Percentiles rank a stretch among this genome's conserved stretches.
Evolutionary conservation across 2,329 filamentous ascomycete species (phyloP).

Genomic region (Periconia sp.): DNA sequence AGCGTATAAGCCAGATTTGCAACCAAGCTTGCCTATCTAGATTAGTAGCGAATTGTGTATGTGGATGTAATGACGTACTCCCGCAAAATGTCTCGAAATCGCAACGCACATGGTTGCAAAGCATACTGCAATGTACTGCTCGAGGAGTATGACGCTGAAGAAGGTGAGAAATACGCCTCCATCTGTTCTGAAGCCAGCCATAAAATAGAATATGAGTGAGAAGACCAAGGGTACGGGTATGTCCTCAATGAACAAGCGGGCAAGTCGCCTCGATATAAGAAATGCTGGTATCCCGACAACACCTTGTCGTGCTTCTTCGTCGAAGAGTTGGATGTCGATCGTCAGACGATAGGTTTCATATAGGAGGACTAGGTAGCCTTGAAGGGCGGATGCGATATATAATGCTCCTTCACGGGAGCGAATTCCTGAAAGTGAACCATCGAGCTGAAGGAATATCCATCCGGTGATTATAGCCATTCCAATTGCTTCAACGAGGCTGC

Average conservation of each 20-base stretch:
- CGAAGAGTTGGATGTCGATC: conserved; percentile 76
- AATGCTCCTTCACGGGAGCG: conserved; percentile 74
- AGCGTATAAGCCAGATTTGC: conserved; percentile 76
- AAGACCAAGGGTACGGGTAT: conserved; percentile 75
- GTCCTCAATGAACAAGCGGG: conserved; percentile 73
- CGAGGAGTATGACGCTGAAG: conserved; percentile 70
- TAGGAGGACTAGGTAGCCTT: conserved; percentile 77
- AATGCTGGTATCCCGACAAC: conserved; percentile 74
- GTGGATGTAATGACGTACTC: conserved; percentile 61
- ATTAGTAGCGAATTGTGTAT: conserved; percentile 6
- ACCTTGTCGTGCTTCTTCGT: conserved; percentile 75
- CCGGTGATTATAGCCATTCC: conserved; percentile 74
- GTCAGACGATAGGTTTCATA: conserved; percentile 79
- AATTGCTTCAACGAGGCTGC: conserved; percentile 72
- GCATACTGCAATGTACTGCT: conserved; percentile 75
- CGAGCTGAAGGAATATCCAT: conserved; percentile 73
- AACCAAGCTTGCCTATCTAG: conserved; percentile 65
- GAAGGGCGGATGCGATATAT: conserved; percentile 73
- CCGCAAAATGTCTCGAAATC: conserved; percentile 70
- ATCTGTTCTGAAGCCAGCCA: conserved; percentile 73
- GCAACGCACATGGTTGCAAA: conserved; percentile 73
- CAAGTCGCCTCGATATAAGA: conserved; percentile 71
- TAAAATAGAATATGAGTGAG: conserved; percentile 76
- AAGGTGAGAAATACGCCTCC: conserved; percentile 73
- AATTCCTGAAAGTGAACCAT: conserved; percentile 72